These are phyloP conservation scores for Penicillium ochrochloron DNA, from an alignment of 495 filamentous ascomycete genomes.

Conservation along the genomic window DNA sequence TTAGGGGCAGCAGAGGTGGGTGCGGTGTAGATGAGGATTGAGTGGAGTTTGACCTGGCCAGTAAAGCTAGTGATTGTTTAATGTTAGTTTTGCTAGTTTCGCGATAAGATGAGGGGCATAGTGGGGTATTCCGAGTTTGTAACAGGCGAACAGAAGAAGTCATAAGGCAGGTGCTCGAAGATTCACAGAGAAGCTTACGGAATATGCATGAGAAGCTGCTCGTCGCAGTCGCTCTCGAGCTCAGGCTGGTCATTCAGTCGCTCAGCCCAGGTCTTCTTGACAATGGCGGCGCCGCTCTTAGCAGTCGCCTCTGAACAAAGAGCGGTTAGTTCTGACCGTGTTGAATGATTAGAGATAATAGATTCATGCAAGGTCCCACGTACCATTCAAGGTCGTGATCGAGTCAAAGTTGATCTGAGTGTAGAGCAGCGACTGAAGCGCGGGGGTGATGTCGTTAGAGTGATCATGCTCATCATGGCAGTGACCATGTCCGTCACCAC, in stretches of 20 bases:
- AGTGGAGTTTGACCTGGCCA: slow-evolving; percentile 89
- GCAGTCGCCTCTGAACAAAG: slow-evolving; percentile 55
- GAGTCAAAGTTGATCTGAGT: slow-evolving; percentile 87
- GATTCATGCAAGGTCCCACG: background rate
- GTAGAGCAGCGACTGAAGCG: slow-evolving; percentile 85
- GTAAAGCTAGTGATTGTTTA: slow-evolving; percentile 71
- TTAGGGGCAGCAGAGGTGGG: slow-evolving; percentile 71
- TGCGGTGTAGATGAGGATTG: slow-evolving; percentile 80
- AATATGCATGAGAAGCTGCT: slow-evolving; percentile 89
- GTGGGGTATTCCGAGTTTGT: slow-evolving; percentile 1
- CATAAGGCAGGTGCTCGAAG: slow-evolving; percentile 4
- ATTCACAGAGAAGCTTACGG: slow-evolving; percentile 64
- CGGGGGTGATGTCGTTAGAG: slow-evolving; percentile 88
- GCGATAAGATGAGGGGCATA: slow-evolving; percentile 32
- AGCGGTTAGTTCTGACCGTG: background rate
- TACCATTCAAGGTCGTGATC: slow-evolving; percentile 82
- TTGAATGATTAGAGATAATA: background rate
- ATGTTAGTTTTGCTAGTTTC: slow-evolving; percentile 20
- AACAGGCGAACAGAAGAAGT: background rate
- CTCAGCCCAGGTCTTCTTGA: slow-evolving; percentile 91
- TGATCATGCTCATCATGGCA: slow-evolving; percentile 70
- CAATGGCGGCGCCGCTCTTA: slow-evolving; percentile 71
- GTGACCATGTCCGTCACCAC: slow-evolving; percentile 47
- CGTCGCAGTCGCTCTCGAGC: slow-evolving; percentile 84
- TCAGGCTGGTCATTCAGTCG: slow-evolving; percentile 71